Percentiles rank a stretch among this genome's conserved stretches.
Evolutionary conservation across 306 rosid genomes (phyloP).

Genomic region (Luffa aegyptiaca): DNA sequence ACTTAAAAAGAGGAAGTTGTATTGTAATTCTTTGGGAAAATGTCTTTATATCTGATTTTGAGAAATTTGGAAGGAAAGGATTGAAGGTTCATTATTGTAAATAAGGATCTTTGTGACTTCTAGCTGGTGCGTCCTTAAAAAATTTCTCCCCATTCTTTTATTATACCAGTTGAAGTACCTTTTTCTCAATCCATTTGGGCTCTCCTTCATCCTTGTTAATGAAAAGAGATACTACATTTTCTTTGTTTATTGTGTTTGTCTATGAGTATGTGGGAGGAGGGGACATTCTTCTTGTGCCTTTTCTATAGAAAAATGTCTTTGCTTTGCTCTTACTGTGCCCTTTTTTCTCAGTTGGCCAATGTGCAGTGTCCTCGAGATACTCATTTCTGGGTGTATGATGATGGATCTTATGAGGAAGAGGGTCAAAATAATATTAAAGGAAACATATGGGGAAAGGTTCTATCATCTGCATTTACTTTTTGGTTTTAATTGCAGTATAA

Average conservation of each 20-base stretch:
- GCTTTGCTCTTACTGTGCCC: slow-evolving; percentile 5
- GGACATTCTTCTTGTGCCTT: background rate
- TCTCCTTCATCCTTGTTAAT: too few relatives aligned
- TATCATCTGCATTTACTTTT: slow-evolving; percentile 37
- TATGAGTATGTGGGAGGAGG: background rate
- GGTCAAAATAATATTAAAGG: slow-evolving; percentile 95
- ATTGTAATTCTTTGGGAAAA: too few relatives aligned
- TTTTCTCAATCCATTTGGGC: too few relatives aligned
- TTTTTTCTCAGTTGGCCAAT: slow-evolving; percentile 62
- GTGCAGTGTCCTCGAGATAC: slow-evolving; percentile 92
- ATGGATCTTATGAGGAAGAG: slow-evolving; percentile 93
- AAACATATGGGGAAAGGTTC: slow-evolving; percentile 97
- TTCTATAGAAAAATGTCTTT: background rate
- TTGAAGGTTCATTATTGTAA: too few relatives aligned
- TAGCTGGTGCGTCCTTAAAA: too few relatives aligned
- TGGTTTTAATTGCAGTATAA: slow-evolving; percentile 19
- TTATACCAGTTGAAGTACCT: too few relatives aligned
- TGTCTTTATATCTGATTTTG: too few relatives aligned
- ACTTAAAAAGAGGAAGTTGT: too few relatives aligned
- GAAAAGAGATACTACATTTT: background rate
- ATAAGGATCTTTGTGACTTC: too few relatives aligned
- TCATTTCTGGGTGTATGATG: slow-evolving; percentile 94
- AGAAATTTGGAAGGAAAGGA: too few relatives aligned
- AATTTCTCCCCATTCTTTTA: too few relatives aligned
- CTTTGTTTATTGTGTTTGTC: background rate